Percentiles rank a stretch among this genome's conserved stretches.
Conservation (phyloP, 2,329 filamentous ascomycete genomes). For the Colletotrichum neosansevieriae region DNA sequence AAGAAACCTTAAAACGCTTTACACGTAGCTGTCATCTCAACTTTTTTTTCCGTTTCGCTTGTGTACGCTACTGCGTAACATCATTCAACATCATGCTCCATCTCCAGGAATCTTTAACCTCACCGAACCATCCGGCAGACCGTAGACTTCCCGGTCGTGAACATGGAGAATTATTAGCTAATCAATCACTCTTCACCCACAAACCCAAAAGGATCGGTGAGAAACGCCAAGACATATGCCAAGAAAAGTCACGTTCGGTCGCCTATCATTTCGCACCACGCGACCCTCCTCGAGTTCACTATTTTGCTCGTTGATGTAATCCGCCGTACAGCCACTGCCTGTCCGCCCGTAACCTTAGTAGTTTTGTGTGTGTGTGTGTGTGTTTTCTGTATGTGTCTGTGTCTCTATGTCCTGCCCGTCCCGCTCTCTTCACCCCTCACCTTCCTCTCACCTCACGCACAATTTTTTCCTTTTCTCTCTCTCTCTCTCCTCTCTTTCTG, state of each 20-base stretch:
- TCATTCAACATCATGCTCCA: neutral
- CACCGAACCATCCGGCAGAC: neutral
- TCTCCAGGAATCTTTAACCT: neutral
- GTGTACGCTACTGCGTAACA: neutral
- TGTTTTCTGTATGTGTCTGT: neutral
- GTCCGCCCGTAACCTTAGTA: neutral
- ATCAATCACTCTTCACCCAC: neutral
- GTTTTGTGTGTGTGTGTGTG: too few species aligned
- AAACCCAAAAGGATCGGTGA: slow-evolving; percentile 18
- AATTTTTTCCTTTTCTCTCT: neutral
- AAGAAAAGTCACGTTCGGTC: slow-evolving; percentile 19
- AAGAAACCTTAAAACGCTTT: neutral
- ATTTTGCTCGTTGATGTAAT: slow-evolving; percentile 38
- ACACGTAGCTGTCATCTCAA: neutral
- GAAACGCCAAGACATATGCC: slow-evolving; percentile 28
- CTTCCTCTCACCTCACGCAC: neutral
- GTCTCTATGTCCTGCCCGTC: neutral
- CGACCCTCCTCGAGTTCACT: slow-evolving; percentile 29
- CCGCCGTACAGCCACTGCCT: slow-evolving; percentile 1
- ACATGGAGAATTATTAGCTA: neutral
- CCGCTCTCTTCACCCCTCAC: slow-evolving; percentile 1
- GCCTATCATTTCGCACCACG: slow-evolving; percentile 39
- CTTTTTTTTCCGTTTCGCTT: neutral
- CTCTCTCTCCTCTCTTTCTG: neutral
- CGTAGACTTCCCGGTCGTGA: too few species aligned